Percentiles rank a stretch among this genome's conserved stretches.
These are phyloP conservation scores for Epipyxis sp. DNA, from an alignment of 108 stramenopile genomes.

Conservation along the genomic window DNA sequence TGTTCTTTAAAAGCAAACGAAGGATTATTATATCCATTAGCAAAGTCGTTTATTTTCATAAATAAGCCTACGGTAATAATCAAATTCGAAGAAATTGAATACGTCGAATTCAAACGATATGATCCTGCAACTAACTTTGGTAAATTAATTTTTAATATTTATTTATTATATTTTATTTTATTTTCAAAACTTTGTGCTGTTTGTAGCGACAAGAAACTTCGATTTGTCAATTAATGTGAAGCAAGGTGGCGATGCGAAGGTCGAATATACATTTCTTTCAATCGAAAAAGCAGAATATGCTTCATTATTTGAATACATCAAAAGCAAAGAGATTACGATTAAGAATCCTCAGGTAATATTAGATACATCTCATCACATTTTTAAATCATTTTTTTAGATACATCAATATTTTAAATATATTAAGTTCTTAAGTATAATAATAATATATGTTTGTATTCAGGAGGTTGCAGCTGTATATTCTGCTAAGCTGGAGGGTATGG, in stretches of 20 bases:
- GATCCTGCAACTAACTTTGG: constrained; percentile 39
- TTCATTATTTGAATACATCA: background rate
- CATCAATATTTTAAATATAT: constrained; percentile 26
- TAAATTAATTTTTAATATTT: background rate
- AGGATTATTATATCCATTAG: constrained; percentile 92
- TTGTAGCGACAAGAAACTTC: constrained; percentile 80
- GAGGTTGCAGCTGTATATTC: constrained; percentile 60
- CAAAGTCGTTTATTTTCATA: constrained; percentile 98
- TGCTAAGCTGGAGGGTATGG: constrained; percentile 37
- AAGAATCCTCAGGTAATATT: constrained; percentile 3
- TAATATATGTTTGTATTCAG: constrained; percentile 75
- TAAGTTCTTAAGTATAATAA: constrained; percentile 37
- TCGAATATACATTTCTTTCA: constrained; percentile 47
- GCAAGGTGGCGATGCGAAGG: constrained; percentile 12
- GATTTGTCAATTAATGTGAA: constrained; percentile 76
- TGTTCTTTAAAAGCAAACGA: constrained; percentile 77
- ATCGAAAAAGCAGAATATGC: constrained; percentile 3
- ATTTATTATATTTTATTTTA: constrained; percentile 18
- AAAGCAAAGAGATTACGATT: background rate
- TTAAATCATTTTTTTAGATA: too few species aligned
- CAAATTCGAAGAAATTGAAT: constrained; percentile 91
- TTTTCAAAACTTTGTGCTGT: too few species aligned
- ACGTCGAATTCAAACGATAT: constrained; percentile 92
- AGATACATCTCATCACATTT: background rate
- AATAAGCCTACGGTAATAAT: constrained; percentile 97